Conservation (phyloP, 108 stramenopile genomes). For the Pseudonitzschia multiseries region DNA sequence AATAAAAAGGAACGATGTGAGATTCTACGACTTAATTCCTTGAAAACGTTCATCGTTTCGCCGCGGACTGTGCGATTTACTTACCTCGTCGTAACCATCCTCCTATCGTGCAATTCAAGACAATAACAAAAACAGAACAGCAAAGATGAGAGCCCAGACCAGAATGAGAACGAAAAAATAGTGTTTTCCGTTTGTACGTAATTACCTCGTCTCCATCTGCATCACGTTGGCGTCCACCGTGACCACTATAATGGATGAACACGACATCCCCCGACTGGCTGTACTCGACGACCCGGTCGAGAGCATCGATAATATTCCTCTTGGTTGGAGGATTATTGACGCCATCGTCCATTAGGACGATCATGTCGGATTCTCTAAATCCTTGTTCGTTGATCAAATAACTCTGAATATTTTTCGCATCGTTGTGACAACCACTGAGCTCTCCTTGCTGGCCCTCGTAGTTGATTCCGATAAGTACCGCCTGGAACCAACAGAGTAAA, state of each 20-base stretch:
- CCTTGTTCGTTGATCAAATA: slow-evolving; percentile 80
- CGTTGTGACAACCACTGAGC: slow-evolving; percentile 88
- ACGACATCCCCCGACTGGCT: slow-evolving; percentile 75
- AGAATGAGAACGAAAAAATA: background rate
- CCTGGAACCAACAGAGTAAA: slow-evolving; percentile 28
- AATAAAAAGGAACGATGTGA: background rate
- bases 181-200: background rate
- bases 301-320: slow-evolving; percentile 75
- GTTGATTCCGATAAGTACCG: slow-evolving; percentile 90
- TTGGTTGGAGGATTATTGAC: slow-evolving; percentile 61
- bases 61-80: background rate
- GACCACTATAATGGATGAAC: slow-evolving; percentile 81
- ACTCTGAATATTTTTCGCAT: slow-evolving; percentile 80
- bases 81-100: slow-evolving; percentile 36
- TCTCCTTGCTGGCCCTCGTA: slow-evolving; percentile 82
- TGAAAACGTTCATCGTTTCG: background rate
- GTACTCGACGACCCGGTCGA: slow-evolving; percentile 68
- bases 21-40: background rate
- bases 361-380: slow-evolving; percentile 74
- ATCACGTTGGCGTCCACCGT: slow-evolving; percentile 70
- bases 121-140: background rate
- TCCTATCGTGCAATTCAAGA: background rate
- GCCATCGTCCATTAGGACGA: slow-evolving; percentile 92
- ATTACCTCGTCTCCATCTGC: slow-evolving; percentile 39
- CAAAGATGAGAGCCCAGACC: background rate